These are phyloP conservation scores for Cordyceps fumosorosea DNA, from an alignment of 2,329 filamentous ascomycete species.

Conservation along the genomic window DNA sequence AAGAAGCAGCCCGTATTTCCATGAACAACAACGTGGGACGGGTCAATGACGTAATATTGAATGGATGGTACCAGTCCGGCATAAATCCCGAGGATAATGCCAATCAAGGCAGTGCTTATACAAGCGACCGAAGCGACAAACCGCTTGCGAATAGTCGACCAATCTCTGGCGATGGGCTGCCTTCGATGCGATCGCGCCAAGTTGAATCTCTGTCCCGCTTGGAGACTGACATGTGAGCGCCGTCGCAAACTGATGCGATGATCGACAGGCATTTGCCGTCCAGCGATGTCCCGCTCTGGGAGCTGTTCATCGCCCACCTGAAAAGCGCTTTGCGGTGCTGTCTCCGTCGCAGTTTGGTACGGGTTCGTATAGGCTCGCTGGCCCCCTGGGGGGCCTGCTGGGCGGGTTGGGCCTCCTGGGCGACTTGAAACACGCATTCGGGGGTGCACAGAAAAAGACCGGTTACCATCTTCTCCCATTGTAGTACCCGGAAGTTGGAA, in stretches of 20 bases:
- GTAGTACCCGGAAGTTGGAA: slow-evolving; percentile 11
- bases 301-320: slow-evolving; percentile 19
- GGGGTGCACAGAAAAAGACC: background rate
- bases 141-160: slow-evolving; percentile 60
- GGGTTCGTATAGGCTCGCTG: background rate
- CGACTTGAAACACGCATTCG: background rate
- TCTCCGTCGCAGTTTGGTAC: background rate
- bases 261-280: slow-evolving; percentile 21
- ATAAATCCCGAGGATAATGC: slow-evolving; percentile 67
- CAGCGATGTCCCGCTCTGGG: slow-evolving; percentile 21
- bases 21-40: slow-evolving; percentile 59
- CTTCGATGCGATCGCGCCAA: slow-evolving; percentile 48
- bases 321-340: slow-evolving; percentile 10
- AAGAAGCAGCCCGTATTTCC: slow-evolving; percentile 70
- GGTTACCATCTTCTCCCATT: slow-evolving; percentile 11
- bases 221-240: slow-evolving; percentile 48
- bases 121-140: slow-evolving; percentile 64
- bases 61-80: slow-evolving; percentile 73
- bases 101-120: slow-evolving; percentile 64
- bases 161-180: slow-evolving; percentile 66
- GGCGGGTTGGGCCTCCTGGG: background rate
- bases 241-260: slow-evolving; percentile 40
- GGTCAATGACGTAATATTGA: slow-evolving; percentile 68
- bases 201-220: slow-evolving; percentile 43
- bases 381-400: background rate